phyloP scores from a whole-genome alignment of 2,329 filamentous ascomycete genomes.

The Mariannaea elegans region DNA sequence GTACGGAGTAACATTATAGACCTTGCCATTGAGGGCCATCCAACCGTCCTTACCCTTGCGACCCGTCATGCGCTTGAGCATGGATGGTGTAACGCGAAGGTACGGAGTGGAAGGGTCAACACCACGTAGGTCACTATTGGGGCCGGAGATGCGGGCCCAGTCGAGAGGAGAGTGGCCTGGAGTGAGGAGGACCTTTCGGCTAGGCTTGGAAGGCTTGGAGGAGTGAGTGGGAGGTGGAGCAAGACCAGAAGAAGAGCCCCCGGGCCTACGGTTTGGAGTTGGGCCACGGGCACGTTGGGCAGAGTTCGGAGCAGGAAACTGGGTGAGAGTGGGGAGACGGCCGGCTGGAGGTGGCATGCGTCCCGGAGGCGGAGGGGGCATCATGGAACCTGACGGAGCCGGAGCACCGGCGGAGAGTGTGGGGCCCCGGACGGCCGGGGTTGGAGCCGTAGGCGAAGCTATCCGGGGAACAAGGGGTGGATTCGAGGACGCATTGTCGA shows the following conservation, averaged over 20 bases:
- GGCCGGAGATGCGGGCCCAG: conserved; percentile 83
- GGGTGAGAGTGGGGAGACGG: conserved; percentile 47
- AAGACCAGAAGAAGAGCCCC: conserved; percentile 51
- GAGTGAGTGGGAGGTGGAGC: conserved; percentile 65
- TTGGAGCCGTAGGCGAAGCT: conserved; percentile 27
- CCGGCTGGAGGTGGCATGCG: conserved; percentile 35
- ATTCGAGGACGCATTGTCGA: conserved; percentile 48
- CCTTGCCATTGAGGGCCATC: conserved; percentile 87
- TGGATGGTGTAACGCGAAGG: conserved; percentile 81
- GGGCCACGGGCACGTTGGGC: conserved; percentile 58
- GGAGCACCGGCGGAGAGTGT: conserved; percentile 20
- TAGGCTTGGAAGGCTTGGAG: conserved; percentile 62
- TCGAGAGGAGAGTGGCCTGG: conserved; percentile 95
- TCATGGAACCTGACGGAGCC: conserved; percentile 36
- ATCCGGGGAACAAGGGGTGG: conserved; percentile 35
- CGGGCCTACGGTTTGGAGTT: conserved; percentile 51
- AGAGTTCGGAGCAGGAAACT: conserved; percentile 62
- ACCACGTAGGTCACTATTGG: conserved; percentile 73
- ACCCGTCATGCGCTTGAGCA: conserved; percentile 81
- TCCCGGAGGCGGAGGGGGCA: conserved; percentile 40
- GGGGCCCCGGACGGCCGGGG: conserved; percentile 30
- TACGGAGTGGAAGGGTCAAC: conserved; percentile 61
- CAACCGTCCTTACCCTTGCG: conserved; percentile 87
- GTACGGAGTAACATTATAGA: conserved; percentile 95
- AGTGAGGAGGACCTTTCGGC: conserved; percentile 79